Evolutionary conservation across 805 yeast genomes (phyloP), one percentile per base, ranked within the genome.

Genomic region (Sugiyamaella smithiae): DNA sequence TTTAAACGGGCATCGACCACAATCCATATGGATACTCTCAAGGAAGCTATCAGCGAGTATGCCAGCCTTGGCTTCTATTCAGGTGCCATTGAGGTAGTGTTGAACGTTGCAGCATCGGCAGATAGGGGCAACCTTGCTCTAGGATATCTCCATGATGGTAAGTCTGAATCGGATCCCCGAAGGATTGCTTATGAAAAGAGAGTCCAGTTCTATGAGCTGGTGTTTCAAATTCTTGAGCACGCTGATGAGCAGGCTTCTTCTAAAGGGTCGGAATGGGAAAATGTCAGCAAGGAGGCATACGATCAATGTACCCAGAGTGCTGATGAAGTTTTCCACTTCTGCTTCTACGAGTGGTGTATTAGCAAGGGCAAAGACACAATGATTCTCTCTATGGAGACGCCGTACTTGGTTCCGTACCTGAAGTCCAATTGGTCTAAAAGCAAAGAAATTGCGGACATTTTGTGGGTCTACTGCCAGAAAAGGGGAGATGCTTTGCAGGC

Each of bases 281-380:
- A 70, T 56, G 8, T 14, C 16, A 20, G 40, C 6, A 22, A 19
- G 11, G 45, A 46, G 6, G 56, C 67, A 11, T 90, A 90, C 64
- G 76, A 77, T 6, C 75, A 84, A 14, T 87, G 93, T 48, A 81
- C 89, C 59, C 77, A 78, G 14, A 82, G 83, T 46, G 74, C 78
- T 40, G 98, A 93, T 63, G 86, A 84, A 60, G 65, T 81, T n/a
- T 93, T 93, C 75, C 99, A 93, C 56, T 88, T 83, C 67, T 86
- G 87, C 55, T 78, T 93, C 55, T 93, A 93, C 66, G 91, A 88
- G 64, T 93, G 98, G 97, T 82, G 88, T 57, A 83, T 88, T 28
- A 68, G 74, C 38, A 87, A 86, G 60, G 90, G 88, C 3, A 77
- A 81, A 24, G 83, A 87, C 52, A 93, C 85, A 48, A 79, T 86